Percentiles rank a stretch among this genome's conserved stretches.
Evolutionary conservation across 805 yeast species (phyloP).

Genomic region (Teunomyces stri): DNA sequence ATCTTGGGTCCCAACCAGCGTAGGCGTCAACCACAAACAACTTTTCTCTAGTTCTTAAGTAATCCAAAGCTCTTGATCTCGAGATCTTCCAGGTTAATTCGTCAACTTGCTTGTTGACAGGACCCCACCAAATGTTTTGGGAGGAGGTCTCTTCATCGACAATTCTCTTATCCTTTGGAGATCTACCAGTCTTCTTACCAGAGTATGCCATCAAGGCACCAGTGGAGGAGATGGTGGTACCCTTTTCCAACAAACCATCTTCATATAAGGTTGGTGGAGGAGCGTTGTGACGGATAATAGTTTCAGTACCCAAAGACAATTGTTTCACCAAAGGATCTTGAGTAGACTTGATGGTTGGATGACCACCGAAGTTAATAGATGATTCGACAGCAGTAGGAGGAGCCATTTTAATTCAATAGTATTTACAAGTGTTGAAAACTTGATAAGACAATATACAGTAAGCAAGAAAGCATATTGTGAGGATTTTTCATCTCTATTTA

Average conservation of each 20-base stretch:
- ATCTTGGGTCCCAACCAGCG: slow-evolving; percentile 99
- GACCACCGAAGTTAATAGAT: slow-evolving; percentile 38
- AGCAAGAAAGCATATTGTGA: background rate
- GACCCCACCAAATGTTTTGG: slow-evolving; percentile 97
- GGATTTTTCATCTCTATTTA: slow-evolving; percentile 10
- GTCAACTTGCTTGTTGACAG: slow-evolving; percentile 92
- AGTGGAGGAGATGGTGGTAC: slow-evolving; percentile 85
- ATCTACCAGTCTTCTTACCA: slow-evolving; percentile 95
- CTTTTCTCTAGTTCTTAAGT: slow-evolving; percentile 91
- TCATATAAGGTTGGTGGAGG: slow-evolving; percentile 91
- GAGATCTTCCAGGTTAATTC: slow-evolving; percentile 94
- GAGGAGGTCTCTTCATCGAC: slow-evolving; percentile 89
- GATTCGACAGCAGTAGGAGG: slow-evolving; percentile 49
- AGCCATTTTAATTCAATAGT: slow-evolving; percentile 24
- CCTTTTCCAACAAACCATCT: slow-evolving; percentile 86
- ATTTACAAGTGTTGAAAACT: background rate
- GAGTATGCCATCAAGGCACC: slow-evolving; percentile 97
- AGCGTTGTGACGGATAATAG: slow-evolving; percentile 81
- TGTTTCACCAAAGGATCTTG: slow-evolving; percentile 43
- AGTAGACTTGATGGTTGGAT: slow-evolving; percentile 37
- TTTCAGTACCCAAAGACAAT: slow-evolving; percentile 55
- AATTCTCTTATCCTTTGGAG: slow-evolving; percentile 97
- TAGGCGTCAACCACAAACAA: slow-evolving; percentile 93
- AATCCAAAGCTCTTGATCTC: slow-evolving; percentile 95
- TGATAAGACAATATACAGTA: background rate